Conservation (phyloP, 1,284 basidiomycete genomes). For the Malassezia psittaci region DNA sequence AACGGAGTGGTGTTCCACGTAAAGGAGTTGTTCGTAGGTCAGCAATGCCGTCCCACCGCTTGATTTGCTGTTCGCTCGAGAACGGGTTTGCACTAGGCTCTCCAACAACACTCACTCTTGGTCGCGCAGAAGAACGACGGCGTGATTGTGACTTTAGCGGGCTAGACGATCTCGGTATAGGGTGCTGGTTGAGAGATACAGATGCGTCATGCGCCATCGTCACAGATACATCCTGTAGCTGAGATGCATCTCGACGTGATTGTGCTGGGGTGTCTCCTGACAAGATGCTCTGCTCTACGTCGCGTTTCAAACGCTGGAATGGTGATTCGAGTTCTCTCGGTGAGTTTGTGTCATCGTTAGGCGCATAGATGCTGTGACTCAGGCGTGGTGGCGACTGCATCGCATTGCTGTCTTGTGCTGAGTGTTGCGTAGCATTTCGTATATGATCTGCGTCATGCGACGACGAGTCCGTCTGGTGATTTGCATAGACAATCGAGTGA, state of each 20-base stretch:
- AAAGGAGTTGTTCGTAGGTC: conserved; percentile 60
- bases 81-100: conserved; percentile 26
- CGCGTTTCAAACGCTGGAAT: conserved; percentile 61
- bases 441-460: background rate
- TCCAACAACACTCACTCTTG: conserved; percentile 11
- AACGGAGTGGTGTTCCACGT: background rate
- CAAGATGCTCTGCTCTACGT: conserved; percentile 52
- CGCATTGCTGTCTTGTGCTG: conserved; percentile 13
- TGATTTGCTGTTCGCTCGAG: conserved; percentile 22
- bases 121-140: conserved; percentile 13
- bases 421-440: conserved; percentile 4
- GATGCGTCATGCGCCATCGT: conserved; percentile 18
- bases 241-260: conserved; percentile 10
- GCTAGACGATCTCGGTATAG: conserved; percentile 12
- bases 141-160: conserved; percentile 8
- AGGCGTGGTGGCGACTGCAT: conserved; percentile 15
- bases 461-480: background rate
- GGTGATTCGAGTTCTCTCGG: conserved; percentile 54
- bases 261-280: conserved; percentile 46
- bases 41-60: conserved; percentile 62
- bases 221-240: conserved; percentile 8
- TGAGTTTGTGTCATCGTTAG: background rate
- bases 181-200: background rate
- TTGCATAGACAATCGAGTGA: background rate
- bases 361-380: conserved; percentile 13